Base-by-base conservation (phyloP, 2,329 filamentous ascomycete genomes). In the Colletotrichum spinosum region DNA sequence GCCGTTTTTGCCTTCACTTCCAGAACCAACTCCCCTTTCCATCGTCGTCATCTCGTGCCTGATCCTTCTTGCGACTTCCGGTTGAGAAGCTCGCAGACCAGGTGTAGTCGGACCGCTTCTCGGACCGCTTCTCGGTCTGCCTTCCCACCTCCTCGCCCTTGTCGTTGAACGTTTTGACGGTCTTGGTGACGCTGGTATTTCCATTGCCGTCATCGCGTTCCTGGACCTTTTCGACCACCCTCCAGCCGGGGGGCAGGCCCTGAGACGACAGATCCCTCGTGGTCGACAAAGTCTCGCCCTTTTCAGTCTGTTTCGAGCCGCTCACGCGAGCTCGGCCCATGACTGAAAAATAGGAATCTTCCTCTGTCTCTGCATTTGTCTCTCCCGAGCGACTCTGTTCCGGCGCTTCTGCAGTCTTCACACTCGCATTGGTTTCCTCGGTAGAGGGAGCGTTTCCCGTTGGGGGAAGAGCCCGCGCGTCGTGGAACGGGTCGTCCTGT, bases 151-250 rank as follows among this genome's bases (percentile, higher is more conserved):
- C 67, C 49, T 60, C 60, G 7, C 65, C 65, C 34, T 58, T 61
- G 6, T 68, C 67, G 45, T 69, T 60, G 38, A 55, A 69, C 2
- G 65, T 68, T 37, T 59, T 65, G 35, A 65, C 42, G 6, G 65
- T 69, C 54, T 57, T 66, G 39, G 62, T 66, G 42, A 66, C 46
- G 17, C 50, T 52, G 17, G 55, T 55, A 44, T 68, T 68, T 9
- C 67, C 67, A 7, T 68, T 68, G 17, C 17, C 65, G 35, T 69
- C 65, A 25, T 66, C 53, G 10, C 44, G 56, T 33, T 69, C 67
- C 38, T 65, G 52, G 1, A 57, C 46, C n/a, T 55, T 62, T 37
- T 68, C 61, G 8, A 68, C 57, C 5, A 68, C 61, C 25, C 61
- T 61, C 60, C 61, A 68, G 7, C 65, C 67, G 7, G 48, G 15